Evolutionary conservation across 2,329 filamentous ascomycete genomes (phyloP).

Genomic region (Fusarium sp.): DNA sequence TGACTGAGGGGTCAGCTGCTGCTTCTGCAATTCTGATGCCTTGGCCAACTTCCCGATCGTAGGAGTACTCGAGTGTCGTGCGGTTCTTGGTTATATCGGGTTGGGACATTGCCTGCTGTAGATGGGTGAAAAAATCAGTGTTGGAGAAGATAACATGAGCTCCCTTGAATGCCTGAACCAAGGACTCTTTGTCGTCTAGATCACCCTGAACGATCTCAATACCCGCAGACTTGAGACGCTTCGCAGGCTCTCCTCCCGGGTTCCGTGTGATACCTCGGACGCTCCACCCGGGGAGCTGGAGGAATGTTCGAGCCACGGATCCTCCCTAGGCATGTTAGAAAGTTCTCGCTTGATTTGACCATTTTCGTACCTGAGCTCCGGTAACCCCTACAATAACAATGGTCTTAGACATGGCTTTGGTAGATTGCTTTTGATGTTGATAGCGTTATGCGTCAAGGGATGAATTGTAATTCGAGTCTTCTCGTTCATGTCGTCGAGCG

Average conservation of each 20-base stretch:
- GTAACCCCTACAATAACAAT: not conserved
- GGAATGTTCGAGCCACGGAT: slow-evolving; percentile 25
- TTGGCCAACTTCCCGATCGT: slow-evolving; percentile 21
- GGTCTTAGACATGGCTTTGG: not conserved
- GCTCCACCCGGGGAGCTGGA: slow-evolving; percentile 14
- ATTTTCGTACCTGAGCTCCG: not conserved
- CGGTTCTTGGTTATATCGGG: not conserved
- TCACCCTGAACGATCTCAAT: slow-evolving; percentile 30
- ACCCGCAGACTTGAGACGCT: slow-evolving; percentile 9
- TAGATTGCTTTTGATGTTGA: too few species aligned
- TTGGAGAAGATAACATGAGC: slow-evolving; percentile 30
- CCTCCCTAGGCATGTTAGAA: slow-evolving; percentile 14
- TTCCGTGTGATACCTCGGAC: slow-evolving; percentile 32
- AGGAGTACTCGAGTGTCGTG: slow-evolving; percentile 3
- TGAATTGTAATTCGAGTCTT: too few species aligned
- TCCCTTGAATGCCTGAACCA: slow-evolving; percentile 20
- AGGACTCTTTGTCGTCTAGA: slow-evolving; percentile 4
- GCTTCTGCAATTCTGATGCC: slow-evolving; percentile 13
- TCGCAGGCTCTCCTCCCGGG: not conserved
- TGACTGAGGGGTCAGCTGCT: slow-evolving; percentile 9
- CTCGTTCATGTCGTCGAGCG: too few species aligned
- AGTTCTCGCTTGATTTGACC: not conserved
- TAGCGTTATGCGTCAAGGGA: too few species aligned
- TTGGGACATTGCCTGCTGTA: slow-evolving; percentile 7
- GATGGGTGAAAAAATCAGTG: slow-evolving; percentile 24